Conservation (phyloP, 805 yeast genomes). For the Saccharomycopsis sp. region DNA sequence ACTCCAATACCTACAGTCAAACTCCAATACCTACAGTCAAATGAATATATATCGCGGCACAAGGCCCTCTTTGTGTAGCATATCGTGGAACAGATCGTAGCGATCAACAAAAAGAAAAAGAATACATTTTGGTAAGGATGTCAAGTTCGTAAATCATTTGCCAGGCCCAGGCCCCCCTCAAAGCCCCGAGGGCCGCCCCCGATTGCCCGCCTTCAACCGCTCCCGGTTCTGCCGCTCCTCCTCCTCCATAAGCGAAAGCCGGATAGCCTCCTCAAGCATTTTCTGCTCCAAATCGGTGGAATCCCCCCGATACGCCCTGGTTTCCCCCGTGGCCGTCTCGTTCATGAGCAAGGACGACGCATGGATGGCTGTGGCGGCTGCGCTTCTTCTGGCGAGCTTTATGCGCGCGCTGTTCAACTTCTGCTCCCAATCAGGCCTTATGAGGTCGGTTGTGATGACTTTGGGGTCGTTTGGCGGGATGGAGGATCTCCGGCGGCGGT, state of each 20-base stretch:
- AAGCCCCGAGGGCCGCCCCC: too few species aligned
- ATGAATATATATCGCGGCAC: too few species aligned
- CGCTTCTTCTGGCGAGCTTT: slow-evolving; percentile 77
- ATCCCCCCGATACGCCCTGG: slow-evolving; percentile 22
- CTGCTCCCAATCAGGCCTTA: slow-evolving; percentile 90
- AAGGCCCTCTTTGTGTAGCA: too few species aligned
- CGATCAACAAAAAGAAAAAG: too few species aligned
- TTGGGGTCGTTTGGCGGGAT: slow-evolving; percentile 60
- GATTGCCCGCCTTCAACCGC: not conserved
- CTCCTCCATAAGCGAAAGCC: slow-evolving; percentile 66
- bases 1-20: too few species aligned
- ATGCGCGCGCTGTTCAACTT: slow-evolving; percentile 66
- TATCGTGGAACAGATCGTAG: too few species aligned
- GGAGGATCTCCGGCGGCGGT: slow-evolving; percentile 41
- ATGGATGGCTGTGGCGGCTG: slow-evolving; percentile 91
- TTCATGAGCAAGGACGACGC: slow-evolving; percentile 56
- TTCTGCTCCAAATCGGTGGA: slow-evolving; percentile 51
- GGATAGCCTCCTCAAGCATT: slow-evolving; percentile 80
- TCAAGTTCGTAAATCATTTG: not conserved
- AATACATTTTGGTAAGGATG: too few species aligned
- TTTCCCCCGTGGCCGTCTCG: slow-evolving; percentile 15
- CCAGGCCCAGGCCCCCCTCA: too few species aligned
- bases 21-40: too few species aligned
- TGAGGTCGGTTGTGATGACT: slow-evolving; percentile 72
- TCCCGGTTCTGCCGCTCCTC: slow-evolving; percentile 38